Conservation (phyloP, 208 protist genomes). For the Hexamita inflata region DNA sequence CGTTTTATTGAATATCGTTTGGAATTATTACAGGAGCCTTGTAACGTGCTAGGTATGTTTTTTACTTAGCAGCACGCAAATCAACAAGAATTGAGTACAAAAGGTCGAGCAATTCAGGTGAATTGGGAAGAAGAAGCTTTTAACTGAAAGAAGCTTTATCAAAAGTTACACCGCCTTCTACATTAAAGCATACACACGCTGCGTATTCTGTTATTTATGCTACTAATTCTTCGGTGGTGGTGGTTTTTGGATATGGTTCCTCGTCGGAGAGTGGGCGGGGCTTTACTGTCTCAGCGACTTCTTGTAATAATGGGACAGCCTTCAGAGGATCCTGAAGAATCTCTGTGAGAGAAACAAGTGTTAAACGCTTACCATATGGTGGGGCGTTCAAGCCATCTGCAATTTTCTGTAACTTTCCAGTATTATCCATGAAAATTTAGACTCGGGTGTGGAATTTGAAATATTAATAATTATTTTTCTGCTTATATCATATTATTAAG, state of each 20-base stretch:
- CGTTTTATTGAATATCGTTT: neutral
- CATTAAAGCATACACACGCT: neutral
- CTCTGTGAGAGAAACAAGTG: constrained; percentile 11
- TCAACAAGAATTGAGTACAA: neutral
- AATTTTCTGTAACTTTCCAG: constrained; percentile 5
- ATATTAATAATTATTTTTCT: too few species aligned
- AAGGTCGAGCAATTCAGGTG: neutral
- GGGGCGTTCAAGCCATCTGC: neutral
- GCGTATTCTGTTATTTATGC: neutral
- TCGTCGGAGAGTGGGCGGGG: constrained; percentile 1
- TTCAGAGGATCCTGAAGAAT: neutral
- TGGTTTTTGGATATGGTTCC: neutral
- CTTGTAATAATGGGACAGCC: neutral
- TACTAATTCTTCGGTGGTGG: neutral
- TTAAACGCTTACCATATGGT: neutral
- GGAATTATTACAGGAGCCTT: neutral
- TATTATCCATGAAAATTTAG: too few species aligned
- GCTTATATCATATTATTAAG: too few species aligned
- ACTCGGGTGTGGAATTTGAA: too few species aligned
- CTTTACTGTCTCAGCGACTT: neutral
- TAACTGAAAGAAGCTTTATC: neutral
- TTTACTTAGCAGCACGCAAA: neutral
- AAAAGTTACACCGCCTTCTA: neutral
- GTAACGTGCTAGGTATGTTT: neutral
- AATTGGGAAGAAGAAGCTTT: neutral